These are phyloP conservation scores for Mycena chlorophos DNA, from an alignment of 768 basidiomycete genomes.

Conservation along the genomic window DNA sequence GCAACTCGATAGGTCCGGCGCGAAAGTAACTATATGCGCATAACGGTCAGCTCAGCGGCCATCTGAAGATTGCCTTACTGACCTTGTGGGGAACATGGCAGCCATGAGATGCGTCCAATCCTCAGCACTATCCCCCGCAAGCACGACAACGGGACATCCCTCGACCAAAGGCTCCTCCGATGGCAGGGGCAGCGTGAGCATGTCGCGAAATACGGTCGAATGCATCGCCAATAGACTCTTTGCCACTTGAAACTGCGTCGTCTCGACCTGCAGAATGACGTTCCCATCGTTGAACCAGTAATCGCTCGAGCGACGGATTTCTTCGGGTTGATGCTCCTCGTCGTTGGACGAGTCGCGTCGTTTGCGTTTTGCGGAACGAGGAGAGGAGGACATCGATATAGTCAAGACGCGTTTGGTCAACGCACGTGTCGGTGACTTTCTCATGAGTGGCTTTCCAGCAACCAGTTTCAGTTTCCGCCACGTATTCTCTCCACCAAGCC, in stretches of 20 bases:
- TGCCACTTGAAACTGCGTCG: neutral
- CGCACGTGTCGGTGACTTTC: no score
- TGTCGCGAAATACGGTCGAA: constrained; percentile 21
- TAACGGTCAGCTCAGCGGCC: neutral
- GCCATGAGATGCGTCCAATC: neutral
- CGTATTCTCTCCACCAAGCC: no score
- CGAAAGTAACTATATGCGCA: neutral
- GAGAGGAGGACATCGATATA: no score
- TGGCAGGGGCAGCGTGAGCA: constrained; percentile 19
- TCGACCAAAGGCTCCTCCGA: constrained; percentile 7
- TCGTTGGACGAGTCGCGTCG: neutral
- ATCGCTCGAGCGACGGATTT: neutral
- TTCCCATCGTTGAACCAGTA: constrained; percentile 12
- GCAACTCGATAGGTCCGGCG: neutral
- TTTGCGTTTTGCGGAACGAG: no score
- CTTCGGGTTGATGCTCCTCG: neutral
- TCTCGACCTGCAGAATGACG: constrained; percentile 12
- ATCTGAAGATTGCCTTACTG: neutral
- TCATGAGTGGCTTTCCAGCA: no score
- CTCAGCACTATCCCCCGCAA: constrained; percentile 23
- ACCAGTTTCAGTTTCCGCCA: no score
- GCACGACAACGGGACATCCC: constrained; percentile 18
- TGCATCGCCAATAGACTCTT: constrained; percentile 13
- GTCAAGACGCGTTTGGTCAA: no score
- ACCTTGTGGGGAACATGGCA: neutral